Percentiles rank a stretch among this genome's conserved stretches.
phyloP scores from a whole-genome alignment of 352 stramenopile species.

The Globisporangium acanthophoron region DNA sequence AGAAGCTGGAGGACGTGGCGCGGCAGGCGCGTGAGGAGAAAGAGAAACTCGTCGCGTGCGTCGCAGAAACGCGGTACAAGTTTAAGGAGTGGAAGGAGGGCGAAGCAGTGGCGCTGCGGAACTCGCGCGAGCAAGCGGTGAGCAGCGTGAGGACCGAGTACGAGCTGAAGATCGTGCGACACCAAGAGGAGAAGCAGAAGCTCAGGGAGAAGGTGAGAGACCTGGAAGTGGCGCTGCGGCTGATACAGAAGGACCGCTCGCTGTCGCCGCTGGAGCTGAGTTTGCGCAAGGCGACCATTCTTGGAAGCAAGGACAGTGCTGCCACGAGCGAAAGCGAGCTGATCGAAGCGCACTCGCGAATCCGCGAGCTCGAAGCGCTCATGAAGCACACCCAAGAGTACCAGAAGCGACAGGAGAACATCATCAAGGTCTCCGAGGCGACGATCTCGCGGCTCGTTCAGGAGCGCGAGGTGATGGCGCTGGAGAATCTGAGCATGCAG shows the following conservation, averaged over 20 bases:
- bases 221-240: slow-evolving; percentile 53
- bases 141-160: slow-evolving; percentile 53
- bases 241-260: slow-evolving; percentile 57
- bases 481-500: slow-evolving; percentile 37
- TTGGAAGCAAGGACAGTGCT: slow-evolving; percentile 38
- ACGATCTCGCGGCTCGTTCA: slow-evolving; percentile 63
- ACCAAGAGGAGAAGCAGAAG: slow-evolving; percentile 73
- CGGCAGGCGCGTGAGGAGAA: slow-evolving; percentile 53
- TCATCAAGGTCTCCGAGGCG: slow-evolving; percentile 56
- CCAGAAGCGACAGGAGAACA: slow-evolving; percentile 50
- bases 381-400: slow-evolving; percentile 54
- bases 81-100: slow-evolving; percentile 69
- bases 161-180: slow-evolving; percentile 55
- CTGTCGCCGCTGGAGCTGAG: slow-evolving; percentile 61
- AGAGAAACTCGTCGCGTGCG: slow-evolving; percentile 39
- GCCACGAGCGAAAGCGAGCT: slow-evolving; percentile 42
- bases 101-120: slow-evolving; percentile 29
- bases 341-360: slow-evolving; percentile 44
- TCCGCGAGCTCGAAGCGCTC: slow-evolving; percentile 52
- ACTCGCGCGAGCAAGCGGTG: slow-evolving; percentile 39
- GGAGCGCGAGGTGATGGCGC: slow-evolving; percentile 36
- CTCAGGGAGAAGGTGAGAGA: slow-evolving; percentile 70
- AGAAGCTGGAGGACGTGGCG: slow-evolving; percentile 41
- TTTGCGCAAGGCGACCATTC: slow-evolving; percentile 52
- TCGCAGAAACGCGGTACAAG: slow-evolving; percentile 45